Base-by-base conservation (phyloP, 139 green algal genomes). In the Pseudopediastrum boryanum region DNA sequence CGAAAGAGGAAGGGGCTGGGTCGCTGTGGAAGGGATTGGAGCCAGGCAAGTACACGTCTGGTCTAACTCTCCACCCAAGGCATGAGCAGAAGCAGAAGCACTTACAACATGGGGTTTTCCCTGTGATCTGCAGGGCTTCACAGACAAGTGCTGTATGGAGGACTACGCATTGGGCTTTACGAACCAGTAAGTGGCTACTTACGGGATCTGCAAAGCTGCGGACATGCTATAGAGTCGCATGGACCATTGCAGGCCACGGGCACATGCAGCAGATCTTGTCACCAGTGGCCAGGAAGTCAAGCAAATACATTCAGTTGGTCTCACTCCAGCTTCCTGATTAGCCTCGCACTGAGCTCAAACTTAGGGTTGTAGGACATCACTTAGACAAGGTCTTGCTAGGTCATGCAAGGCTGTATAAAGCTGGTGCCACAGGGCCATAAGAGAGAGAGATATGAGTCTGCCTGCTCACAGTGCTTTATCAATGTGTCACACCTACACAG, bases 131-230 rank as follows among this genome's bases (percentile, higher is more conserved):
- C 89, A 94, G 93, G 94, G 43, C 67, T 99, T 59, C 96, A 99
- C 84, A 84, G 96, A 23, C 96, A 99, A 84, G 92, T 91, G 51
- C 68, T 99, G 21, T 98, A 96, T 82, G 96, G 96, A 5, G 96
- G 96, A 0, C 90, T 99, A 8, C 87, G 96, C 31, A 99, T 99
- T 39, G 96, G 96, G 27, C 63, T 99, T 46, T 99, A 99, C 62
- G 96, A 99, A 62, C 96, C 96, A 36, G 94, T 98, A 54, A 77
- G 85, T 84, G 16, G 13, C 1, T 44, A 12, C 25, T 44, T 46
- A 1, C 25, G 12, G 10, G 27, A 44, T 27, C 48, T 27, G 33
- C 51, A 76, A 25, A 1, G 39, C 36, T 36, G 33, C 73, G 29
- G 4, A 27, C 12, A 27, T 66, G 3, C 12, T 66, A 19, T 66